A percentile compares a stretch with the other conserved stretches of the same genome.
Evolutionary conservation across 345 rosid species (phyloP).

Genomic region (Linum usitatissimum): DNA sequence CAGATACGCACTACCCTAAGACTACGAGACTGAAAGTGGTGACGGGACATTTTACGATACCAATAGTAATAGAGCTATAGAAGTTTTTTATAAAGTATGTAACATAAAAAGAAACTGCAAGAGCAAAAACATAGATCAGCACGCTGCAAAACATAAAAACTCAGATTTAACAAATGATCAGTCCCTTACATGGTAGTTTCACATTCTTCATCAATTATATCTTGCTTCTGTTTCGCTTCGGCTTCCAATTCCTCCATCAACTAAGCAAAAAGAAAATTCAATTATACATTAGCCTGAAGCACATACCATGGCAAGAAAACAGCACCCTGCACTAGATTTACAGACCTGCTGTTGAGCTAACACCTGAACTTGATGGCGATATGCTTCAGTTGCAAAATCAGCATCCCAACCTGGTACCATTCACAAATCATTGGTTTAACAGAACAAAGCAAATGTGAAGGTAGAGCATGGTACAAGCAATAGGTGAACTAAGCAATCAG

Average conservation of each 20-base stretch:
- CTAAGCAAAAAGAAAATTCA: conserved; percentile 27
- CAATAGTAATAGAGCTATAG: not conserved
- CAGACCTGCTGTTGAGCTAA: conserved; percentile 91
- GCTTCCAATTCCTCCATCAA: conserved; percentile 85
- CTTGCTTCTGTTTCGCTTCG: conserved; percentile 80
- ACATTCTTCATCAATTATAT: conserved; percentile 40
- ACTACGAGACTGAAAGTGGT: not conserved
- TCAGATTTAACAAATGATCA: conserved; percentile 13
- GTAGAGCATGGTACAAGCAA: not conserved
- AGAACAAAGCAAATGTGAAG: not conserved
- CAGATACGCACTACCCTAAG: not conserved
- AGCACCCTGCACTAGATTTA: not conserved
- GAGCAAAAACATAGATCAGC: no score
- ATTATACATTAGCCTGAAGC: conserved; percentile 5
- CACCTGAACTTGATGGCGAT: conserved; percentile 88
- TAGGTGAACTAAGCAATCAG: not conserved
- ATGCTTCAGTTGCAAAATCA: conserved; percentile 99
- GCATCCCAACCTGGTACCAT: conserved; percentile 85
- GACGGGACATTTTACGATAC: not conserved
- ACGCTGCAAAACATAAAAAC: conserved; percentile 9
- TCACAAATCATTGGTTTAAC: not conserved
- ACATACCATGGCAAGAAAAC: not conserved
- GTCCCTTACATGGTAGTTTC: conserved; percentile 50
- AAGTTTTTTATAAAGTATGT: not conserved
- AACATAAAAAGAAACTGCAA: not conserved